Base-by-base conservation (phyloP, 768 basidiomycete species). In the Lactarius akahatsu region DNA sequence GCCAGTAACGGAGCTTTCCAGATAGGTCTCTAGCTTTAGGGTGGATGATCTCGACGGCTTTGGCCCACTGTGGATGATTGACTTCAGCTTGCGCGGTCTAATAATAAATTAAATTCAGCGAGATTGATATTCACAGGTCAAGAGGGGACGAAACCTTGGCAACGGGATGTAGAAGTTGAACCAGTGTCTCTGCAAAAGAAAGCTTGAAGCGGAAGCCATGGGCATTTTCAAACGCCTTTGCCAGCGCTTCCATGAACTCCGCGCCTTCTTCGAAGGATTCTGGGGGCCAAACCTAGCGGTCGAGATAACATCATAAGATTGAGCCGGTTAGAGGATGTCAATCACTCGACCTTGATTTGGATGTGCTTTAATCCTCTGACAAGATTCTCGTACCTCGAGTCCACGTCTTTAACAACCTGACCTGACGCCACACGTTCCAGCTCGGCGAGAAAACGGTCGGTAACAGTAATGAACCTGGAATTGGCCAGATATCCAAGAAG, bases 21-120 rank as follows among this genome's bases (percentile, higher is more conserved):
- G 91, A 87, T 88, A 95, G 90, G 62, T 92, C 91, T 67, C 84
- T 83, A 2, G 91, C 90, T 73, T 89, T 92, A 2, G 90, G 89
- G 74, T 87, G 88, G 40, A 96, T 92, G 15, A 83, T 79, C 74
- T 94, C 90, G 36, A 95, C 90, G 0, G 95, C 94, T 74, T 92
- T 94, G 6, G 89, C 92, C 95, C 95, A 98, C 70, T 91, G 83
- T 0, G 95, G 95, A 75, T 96, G 90, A 72, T 97, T 97, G 58
- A 96, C 94, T 78, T 98, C 95, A 7, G 93, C 95, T 78, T 95
- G 94, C 0, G 93, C 96, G 45, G 90, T 96, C 91, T 95, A 61
- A 28, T 20, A 65, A 23, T 38, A 15, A 38, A 23, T 52, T 30
- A 41, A 1, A 38, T 56, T 57, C n/a, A 56, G 32, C 16, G n/a